These are phyloP conservation scores for Suillus cothurnatus DNA, from an alignment of 768 basidiomycete genomes.

Conservation along the genomic window DNA sequence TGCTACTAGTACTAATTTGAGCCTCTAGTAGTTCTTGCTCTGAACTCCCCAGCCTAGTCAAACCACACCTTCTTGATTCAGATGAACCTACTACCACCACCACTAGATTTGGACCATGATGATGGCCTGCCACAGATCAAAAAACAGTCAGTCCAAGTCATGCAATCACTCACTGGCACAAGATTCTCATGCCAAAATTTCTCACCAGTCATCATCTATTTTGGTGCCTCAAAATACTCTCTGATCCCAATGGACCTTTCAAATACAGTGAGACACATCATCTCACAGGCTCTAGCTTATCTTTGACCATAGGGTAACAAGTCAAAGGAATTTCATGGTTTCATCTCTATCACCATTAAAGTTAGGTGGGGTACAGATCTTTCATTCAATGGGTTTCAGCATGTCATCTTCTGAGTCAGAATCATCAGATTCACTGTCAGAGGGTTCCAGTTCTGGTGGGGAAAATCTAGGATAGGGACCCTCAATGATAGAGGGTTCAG, in stretches of 20 bases:
- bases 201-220: not conserved
- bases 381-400: too few relatives aligned
- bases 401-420: too few relatives aligned
- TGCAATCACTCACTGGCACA: too few relatives aligned
- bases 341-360: too few relatives aligned
- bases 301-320: too few relatives aligned
- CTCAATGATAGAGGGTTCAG: too few relatives aligned
- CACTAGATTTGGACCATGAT: not conserved
- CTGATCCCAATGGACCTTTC: not conserved
- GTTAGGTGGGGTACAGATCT: too few relatives aligned
- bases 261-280: not conserved
- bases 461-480: too few relatives aligned
- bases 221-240: not conserved
- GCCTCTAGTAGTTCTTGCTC: not conserved
- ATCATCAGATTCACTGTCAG: too few relatives aligned
- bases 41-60: not conserved
- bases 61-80: not conserved
- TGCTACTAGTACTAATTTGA: not conserved
- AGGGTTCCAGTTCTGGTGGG: too few relatives aligned
- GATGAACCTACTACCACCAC: not conserved
- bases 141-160: not conserved
- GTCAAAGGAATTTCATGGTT: too few relatives aligned
- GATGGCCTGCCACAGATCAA: not conserved
- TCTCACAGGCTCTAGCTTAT: not conserved
- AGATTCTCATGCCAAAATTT: not conserved